Evolutionary conservation across 176 grass and related monocot genomes (phyloP), one percentile per base, ranked within the genome.

Genomic region (Juncus inflexus): DNA sequence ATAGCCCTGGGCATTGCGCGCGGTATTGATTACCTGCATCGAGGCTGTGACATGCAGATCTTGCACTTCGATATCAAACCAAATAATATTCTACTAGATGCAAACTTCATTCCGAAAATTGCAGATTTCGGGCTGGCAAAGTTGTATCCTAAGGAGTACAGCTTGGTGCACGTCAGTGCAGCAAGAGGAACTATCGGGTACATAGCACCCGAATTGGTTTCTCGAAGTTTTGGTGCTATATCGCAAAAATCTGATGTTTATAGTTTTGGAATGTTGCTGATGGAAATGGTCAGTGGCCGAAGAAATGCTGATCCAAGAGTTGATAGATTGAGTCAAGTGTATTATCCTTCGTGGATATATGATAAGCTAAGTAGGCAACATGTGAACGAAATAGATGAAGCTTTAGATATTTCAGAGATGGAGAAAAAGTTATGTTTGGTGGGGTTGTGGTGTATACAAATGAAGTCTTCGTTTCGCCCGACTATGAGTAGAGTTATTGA

Each of bases 41-140:
- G 19, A 0, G 78, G 86, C 0, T 90, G 86, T 3, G 66, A 90
- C 0, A 82, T 82, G 78, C 82, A 90, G 38, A 90, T 85, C 14
- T 2, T 90, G 1, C 86, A 90, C 62, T 90, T 90, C 12, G 86
- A 85, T 62, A 89, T 89, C 58, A 80, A 88, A 14, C 85, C 84
- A 0, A 61, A 87, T 11, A 88, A 83, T 52, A 83, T 80, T n/a
- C 72, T 88, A 45, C 42, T 84, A 0, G 81, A 81, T 2, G 56
- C 1, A 12, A 63, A 63, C 41, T 84, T 89, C 38, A 53, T 3
- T 13, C 86, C 78, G 0, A 81, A 89, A 79, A 37, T 84, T 49
- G 69, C 81, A 2, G 78, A 89, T 35, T 89, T 89, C 4, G 78
- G 86, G 1, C 74, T 89, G 0, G 86, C 81, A 15, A 89, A 89